Base-by-base conservation (phyloP, 2,329 filamentous ascomycete genomes). In the Diaporthe velutina region DNA sequence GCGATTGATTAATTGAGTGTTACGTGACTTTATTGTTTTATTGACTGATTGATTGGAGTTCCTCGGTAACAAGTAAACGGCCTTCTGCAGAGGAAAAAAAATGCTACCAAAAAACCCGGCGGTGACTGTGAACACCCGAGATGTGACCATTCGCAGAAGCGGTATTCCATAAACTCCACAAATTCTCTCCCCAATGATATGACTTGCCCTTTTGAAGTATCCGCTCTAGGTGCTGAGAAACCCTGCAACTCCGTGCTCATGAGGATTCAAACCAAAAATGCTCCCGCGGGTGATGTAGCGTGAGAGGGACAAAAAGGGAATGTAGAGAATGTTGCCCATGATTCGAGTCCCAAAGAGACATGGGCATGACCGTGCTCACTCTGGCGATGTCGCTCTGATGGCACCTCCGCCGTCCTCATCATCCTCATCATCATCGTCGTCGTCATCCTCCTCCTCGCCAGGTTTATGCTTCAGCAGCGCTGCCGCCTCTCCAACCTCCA, bases 401-500 rank as follows among this genome's bases (percentile, higher is more conserved):
- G 74, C 72, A 22, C 60, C 74, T 52, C 74, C 74, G 19, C 74
- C 52, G 12, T 76, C 72, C 25, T 75, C 74, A 17, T 80, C 79
- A 1, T 80, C 79, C 1, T 80, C 81, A 2, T 81, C 81, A 15
- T 81, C 81, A 3, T 81, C 81, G 2, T 80, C 78, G 0, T 80
- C 78, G 6, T 79, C 77, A 17, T 79, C 76, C 48, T 78, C 77
- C 7, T 73, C 67, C 19, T 75, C 67, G 13, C 40, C 54, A 8
- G 74, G 61, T 73, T 78, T 75, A 52, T 76, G 80, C 74, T 82
- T 81, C 45, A 82, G 76, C 70, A 91, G 81, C 12, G 89, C 90
- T 2, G 85, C 86, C 17, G 89, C 90, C 79, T 91, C 90, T 73
- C 87, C 88, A 2, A 90, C 86, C 77, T 91, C 90, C 90, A 91